Percentiles rank a stretch among this genome's conserved stretches.
These are phyloP conservation scores for Calycina marina DNA, from an alignment of 2,329 filamentous ascomycete genomes.

Conservation along the genomic window DNA sequence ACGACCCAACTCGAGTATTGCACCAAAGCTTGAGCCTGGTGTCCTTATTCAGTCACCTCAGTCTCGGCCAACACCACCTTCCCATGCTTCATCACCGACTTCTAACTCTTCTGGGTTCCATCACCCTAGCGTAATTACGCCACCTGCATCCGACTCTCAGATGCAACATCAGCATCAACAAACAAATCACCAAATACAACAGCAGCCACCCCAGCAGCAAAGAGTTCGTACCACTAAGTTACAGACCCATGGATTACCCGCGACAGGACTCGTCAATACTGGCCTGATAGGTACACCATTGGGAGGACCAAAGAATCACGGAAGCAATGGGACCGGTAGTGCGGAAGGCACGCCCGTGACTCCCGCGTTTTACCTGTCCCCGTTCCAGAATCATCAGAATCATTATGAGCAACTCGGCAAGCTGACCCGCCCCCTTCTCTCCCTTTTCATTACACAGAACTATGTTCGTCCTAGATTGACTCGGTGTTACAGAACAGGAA, in stretches of 20 bases:
- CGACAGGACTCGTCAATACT: slow-evolving; percentile 13
- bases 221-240: slow-evolving; percentile 16
- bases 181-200: too few relatives aligned
- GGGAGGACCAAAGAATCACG: slow-evolving; percentile 19
- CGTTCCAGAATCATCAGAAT: slow-evolving; percentile 54
- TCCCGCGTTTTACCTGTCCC: slow-evolving; percentile 61
- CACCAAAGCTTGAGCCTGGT: slow-evolving; percentile 54
- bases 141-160: slow-evolving; percentile 41
- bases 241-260: slow-evolving; percentile 15
- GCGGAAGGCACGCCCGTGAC: slow-evolving; percentile 26
- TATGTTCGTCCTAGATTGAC: slow-evolving; percentile 54
- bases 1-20: slow-evolving; percentile 57
- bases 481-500: slow-evolving; percentile 73
- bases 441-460: slow-evolving; percentile 32
- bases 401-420: slow-evolving; percentile 94
- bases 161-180: slow-evolving; percentile 32
- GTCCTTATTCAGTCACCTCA: slow-evolving; percentile 42
- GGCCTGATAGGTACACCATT: slow-evolving; percentile 13
- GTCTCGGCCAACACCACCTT: slow-evolving; percentile 68
- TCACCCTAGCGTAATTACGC: slow-evolving; percentile 45
- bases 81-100: slow-evolving; percentile 57
- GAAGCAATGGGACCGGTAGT: slow-evolving; percentile 23
- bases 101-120: slow-evolving; percentile 47
- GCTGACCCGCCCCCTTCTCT: slow-evolving; percentile 40
- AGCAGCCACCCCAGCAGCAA: slow-evolving; percentile 14